Base-by-base conservation (phyloP, 768 basidiomycete species). In the Suillus placidus region DNA sequence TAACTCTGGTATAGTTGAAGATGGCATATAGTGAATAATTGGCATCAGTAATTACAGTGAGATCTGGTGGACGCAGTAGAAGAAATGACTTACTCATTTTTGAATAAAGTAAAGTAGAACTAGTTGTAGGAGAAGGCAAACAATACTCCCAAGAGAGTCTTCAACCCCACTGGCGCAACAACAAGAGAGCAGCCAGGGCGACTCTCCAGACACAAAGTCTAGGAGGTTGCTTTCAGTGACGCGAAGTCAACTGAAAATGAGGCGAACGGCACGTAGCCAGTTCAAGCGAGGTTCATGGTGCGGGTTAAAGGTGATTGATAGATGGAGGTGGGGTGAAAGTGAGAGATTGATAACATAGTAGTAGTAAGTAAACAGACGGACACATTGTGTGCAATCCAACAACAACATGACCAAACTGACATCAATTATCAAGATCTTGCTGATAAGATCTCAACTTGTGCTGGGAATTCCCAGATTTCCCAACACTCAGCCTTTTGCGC, bases 151-250 rank as follows among this genome's bases (percentile, higher is more conserved):
- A 45, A 42, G 32, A 42, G 61, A 32, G 32, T 40, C 45, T 47
- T 62, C 61, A 62, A 62, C 40, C 45, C 38, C 45, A 47, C 45
- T 54, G 38, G 45, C 2, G 32, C 43, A 62, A 13, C 40, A 13
- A 62, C 13, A 10, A 16, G 20, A 51, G 45, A 62, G 61, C 32
- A 16, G 18, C 32, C 2, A 43, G 40, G 45, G 61, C 23, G 23
- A 62, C 38, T 32, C 61, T 42, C 61, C 20, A 62, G 61, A 47
- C n/a, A 4, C 9, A 23, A 62, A 42, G 38, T 62, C 61, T 42
- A 62, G 45, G 61, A 60, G 57, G 14, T 3, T 38, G 57, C 57
- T n/a, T 58, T 60, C 18, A 60, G 58, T 18, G 58, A 60, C 20
- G 4, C 6, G 8, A 14, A 60, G 58, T 60, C 58, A 60, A 42